Percentiles rank a stretch among this genome's conserved stretches.
phyloP scores from a whole-genome alignment of 1,284 basidiomycete species.

The Ceratobasidium sp. region DNA sequence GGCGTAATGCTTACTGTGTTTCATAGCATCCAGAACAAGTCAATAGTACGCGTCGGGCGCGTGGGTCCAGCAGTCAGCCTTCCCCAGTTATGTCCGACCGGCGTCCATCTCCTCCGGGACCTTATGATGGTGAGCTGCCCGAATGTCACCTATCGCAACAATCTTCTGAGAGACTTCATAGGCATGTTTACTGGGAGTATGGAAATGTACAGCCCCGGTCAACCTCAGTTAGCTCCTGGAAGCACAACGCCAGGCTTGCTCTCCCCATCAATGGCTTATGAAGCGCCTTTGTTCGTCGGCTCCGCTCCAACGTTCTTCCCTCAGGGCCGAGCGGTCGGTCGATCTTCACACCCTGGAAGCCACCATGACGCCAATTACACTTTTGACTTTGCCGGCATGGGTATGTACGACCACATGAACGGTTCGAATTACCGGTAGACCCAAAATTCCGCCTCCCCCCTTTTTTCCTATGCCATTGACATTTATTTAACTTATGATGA shows the following conservation, averaged over 20 bases:
- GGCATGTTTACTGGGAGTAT: not conserved
- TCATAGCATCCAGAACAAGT: slow-evolving; percentile 25
- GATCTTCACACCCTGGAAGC: not conserved
- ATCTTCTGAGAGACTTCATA: not conserved
- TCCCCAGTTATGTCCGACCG: slow-evolving; percentile 7
- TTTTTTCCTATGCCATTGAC: not conserved
- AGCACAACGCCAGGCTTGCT: not conserved
- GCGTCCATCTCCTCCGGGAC: not conserved
- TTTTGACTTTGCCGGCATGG: not conserved
- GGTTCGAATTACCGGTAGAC: slow-evolving; percentile 4
- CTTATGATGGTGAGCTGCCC: slow-evolving; percentile 14
- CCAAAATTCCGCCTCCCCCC: too few relatives aligned
- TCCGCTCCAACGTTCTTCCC: not conserved
- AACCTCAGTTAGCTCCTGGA: not conserved
- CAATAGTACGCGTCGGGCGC: not conserved
- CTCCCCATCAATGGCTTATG: not conserved
- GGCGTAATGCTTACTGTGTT: not conserved
- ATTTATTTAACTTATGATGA: not conserved
- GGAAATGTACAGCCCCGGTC: not conserved
- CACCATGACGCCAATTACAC: not conserved
- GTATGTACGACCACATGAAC: slow-evolving; percentile 1
- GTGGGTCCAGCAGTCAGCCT: not conserved
- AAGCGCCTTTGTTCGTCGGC: not conserved
- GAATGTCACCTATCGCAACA: too few relatives aligned
- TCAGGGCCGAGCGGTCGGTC: not conserved